phyloP scores from a whole-genome alignment of 2,329 filamentous ascomycete genomes.

The Shiraia bambusicola region DNA sequence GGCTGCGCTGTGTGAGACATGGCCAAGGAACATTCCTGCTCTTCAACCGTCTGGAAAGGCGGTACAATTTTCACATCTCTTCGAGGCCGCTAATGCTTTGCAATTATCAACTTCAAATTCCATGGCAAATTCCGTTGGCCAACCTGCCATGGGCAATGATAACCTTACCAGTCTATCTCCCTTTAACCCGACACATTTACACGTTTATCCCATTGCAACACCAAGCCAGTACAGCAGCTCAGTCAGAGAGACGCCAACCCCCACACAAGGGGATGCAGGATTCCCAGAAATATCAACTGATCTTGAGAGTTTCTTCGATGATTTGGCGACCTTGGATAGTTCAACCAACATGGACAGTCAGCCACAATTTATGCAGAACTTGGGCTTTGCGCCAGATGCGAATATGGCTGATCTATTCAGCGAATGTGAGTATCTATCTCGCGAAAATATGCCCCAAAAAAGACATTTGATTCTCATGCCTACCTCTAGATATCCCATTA shows the following conservation, averaged over 20 bases:
- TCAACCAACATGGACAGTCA: constrained; percentile 57
- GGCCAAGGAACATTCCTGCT: constrained; percentile 2
- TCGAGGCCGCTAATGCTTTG: constrained; percentile 3
- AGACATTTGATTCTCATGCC: too few species aligned
- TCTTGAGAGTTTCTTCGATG: constrained; percentile 58
- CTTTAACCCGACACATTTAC: constrained; percentile 12
- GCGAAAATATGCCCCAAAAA: too few species aligned
- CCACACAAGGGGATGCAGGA: constrained; percentile 19
- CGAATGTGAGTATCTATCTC: constrained; percentile 31
- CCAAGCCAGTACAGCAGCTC: constrained; percentile 8
- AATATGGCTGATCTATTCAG: constrained; percentile 59
- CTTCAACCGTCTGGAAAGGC: too few species aligned
- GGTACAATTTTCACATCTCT: too few species aligned
- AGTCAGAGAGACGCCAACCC: constrained; percentile 2
- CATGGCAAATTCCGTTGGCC: background rate
- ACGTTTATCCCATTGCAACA: constrained; percentile 9
- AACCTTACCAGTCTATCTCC: constrained; percentile 6
- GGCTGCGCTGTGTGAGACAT: constrained; percentile 13
- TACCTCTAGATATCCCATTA: constrained; percentile 33
- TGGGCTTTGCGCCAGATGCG: constrained; percentile 64
- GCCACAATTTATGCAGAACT: constrained; percentile 66
- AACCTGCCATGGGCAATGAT: background rate
- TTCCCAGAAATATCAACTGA: constrained; percentile 45
- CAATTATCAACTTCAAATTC: constrained; percentile 18
- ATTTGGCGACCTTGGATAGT: constrained; percentile 59